Evolutionary conservation across 805 yeast species (phyloP).

Genomic region (Saccharomycopsis sp.): DNA sequence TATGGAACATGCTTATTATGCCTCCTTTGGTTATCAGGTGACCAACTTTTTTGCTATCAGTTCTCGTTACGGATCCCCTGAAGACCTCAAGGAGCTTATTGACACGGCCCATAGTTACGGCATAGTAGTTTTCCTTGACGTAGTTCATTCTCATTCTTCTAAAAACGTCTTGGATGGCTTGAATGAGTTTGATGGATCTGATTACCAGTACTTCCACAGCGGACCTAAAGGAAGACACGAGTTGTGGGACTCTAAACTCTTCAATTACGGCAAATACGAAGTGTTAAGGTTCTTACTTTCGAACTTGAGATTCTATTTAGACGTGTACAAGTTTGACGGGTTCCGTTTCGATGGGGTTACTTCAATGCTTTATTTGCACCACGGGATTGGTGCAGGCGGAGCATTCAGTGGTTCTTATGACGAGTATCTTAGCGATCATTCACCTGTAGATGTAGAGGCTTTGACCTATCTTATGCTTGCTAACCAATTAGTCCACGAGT

Average conservation of each 20-base stretch:
- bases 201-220: constrained; percentile 83
- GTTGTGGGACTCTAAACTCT: constrained; percentile 93
- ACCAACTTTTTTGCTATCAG: constrained; percentile 87
- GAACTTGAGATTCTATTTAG: constrained; percentile 77
- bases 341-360: constrained; percentile 97
- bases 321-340: constrained; percentile 85
- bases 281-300: constrained; percentile 80
- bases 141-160: constrained; percentile 94
- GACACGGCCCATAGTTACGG: constrained; percentile 91
- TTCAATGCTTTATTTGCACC: constrained; percentile 84
- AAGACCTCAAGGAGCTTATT: constrained; percentile 81
- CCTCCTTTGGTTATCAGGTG: constrained; percentile 95
- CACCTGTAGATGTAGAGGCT: constrained; percentile 82
- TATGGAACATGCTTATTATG: constrained; percentile 98
- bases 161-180: constrained; percentile 92
- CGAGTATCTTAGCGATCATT: constrained; percentile 74
- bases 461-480: constrained; percentile 83
- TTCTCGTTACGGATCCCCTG: constrained; percentile 93
- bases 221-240: constrained; percentile 87
- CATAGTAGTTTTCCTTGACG: constrained; percentile 77
- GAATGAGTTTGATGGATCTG: constrained; percentile 91
- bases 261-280: constrained; percentile 88
- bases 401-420: constrained; percentile 89
- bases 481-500: constrained; percentile 62
- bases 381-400: constrained; percentile 77